A percentile compares a stretch with the other conserved stretches of the same genome.
Evolutionary conservation across 1,284 basidiomycete genomes (phyloP).

Genomic region (Sporisorium scitamineum): DNA sequence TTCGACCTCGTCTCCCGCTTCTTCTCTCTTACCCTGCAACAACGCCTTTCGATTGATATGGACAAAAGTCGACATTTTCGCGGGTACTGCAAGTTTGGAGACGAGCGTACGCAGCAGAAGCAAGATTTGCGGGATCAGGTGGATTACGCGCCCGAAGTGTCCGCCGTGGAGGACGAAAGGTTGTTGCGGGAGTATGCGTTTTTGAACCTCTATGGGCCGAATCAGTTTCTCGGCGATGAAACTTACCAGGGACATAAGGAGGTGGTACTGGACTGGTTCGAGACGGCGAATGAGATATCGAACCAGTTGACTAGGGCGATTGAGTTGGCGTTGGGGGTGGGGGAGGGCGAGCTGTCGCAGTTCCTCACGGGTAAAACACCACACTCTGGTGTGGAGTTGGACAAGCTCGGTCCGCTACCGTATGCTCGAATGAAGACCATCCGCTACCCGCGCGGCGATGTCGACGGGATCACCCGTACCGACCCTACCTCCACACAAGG

Average conservation of each 20-base stretch:
- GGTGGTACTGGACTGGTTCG: constrained; percentile 49
- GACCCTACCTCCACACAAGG: constrained; percentile 49
- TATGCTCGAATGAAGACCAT: constrained; percentile 63
- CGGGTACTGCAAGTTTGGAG: constrained; percentile 59
- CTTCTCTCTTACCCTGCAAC: constrained; percentile 41
- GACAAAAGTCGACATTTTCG: constrained; percentile 52
- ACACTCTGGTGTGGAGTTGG: constrained; percentile 8
- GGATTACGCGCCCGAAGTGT: constrained; percentile 35
- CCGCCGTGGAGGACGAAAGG: not conserved
- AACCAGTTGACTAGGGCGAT: constrained; percentile 53
- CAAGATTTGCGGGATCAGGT: constrained; percentile 59
- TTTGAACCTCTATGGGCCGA: constrained; percentile 57
- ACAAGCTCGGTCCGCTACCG: constrained; percentile 22
- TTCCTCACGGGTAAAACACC: constrained; percentile 30
- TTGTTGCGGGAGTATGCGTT: constrained; percentile 29
- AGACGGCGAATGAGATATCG: constrained; percentile 26
- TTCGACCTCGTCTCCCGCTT: constrained; percentile 46
- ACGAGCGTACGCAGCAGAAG: constrained; percentile 47
- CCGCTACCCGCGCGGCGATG: constrained; percentile 51
- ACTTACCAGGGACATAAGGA: constrained; percentile 22
- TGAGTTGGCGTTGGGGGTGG: constrained; percentile 48
- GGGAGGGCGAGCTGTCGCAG: constrained; percentile 31
- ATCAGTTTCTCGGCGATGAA: constrained; percentile 53
- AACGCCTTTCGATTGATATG: constrained; percentile 47
- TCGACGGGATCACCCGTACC: constrained; percentile 47